Base-by-base conservation (phyloP, 2,329 filamentous ascomycete species). In the Orbilia brochopaga region DNA sequence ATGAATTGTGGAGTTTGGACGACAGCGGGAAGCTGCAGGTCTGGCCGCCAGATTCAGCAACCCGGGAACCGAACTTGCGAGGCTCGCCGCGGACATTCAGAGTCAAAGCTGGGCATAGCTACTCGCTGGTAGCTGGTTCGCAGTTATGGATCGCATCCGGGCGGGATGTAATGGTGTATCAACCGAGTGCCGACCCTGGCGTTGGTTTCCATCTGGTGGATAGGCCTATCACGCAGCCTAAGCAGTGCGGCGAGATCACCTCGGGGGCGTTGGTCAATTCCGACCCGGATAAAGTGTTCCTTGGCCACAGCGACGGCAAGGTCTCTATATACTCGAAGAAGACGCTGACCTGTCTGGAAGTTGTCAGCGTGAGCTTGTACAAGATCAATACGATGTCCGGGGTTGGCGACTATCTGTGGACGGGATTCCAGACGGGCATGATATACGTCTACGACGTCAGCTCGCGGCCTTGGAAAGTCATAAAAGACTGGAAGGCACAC, bases 401-500 rank as follows among this genome's bases (percentile, higher is more conserved):
- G 7, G 89, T 92, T 1, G 92, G 92, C 3, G 85, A 88, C 70
- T 86, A 91, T 77, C 83, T 99, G 0, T 99, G 94, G 94, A 91
- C 92, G 27, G 93, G 89, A 1, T 97, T 92, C 81, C 97, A 93
- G 79, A 97, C 90, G 0, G 94, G 94, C 15, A 96, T 89, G 84
- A 87, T 96, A 32, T 94, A 91, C 77, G 90, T 97, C 6, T 99
- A 97, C 79, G 92, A 99, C 79, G 89, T 91, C 10, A 85, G 83
- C 8, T 85, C 86, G 30, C 87, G 85, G n/a, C 93, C 93, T 0
- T 99, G 94, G 94, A 84, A 85, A 19, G 87, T 96, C 24, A 88
- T 90, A 80, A 99, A 99, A 79, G 93, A 97, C 77, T 99, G 94
- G 93, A 87, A 88, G 74, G 93, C 91, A 1, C 94, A 97, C 78